Percentiles rank a stretch among this genome's conserved stretches.
Conservation (phyloP, 257 asterid genomes). For the Misopates orontium region DNA sequence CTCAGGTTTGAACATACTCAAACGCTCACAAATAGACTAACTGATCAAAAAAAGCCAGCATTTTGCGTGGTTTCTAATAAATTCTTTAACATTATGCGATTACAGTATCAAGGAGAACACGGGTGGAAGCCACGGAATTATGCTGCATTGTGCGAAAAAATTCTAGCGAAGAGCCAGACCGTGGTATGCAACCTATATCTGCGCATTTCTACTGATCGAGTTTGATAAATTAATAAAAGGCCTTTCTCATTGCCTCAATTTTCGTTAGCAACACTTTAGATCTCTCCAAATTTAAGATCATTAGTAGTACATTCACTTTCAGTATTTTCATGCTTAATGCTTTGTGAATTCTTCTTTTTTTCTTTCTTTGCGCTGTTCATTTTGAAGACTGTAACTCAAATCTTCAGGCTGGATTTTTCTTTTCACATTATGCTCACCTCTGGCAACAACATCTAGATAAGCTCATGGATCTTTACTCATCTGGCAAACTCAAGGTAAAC, state of each 20-base stretch:
- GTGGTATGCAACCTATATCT: constrained; percentile 54
- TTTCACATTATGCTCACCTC: constrained; percentile 71
- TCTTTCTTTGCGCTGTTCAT: too few species aligned
- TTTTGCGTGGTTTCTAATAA: too few species aligned
- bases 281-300: too few species aligned
- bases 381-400: not conserved
- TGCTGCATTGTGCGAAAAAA: constrained; percentile 84
- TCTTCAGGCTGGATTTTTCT: constrained; percentile 84
- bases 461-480: constrained; percentile 59
- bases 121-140: constrained; percentile 87
- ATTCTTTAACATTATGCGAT: not conserved
- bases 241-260: too few species aligned
- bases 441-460: constrained; percentile 91
- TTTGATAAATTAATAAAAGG: too few species aligned
- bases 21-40: too few species aligned
- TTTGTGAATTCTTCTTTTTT: too few species aligned
- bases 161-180: constrained; percentile 89
- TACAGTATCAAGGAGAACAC: constrained; percentile 93
- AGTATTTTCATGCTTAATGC: too few species aligned
- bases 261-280: too few species aligned
- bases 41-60: too few species aligned
- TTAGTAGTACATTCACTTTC: too few species aligned
- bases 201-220: too few species aligned
- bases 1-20: constrained; percentile 69
- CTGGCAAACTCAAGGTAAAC: constrained; percentile 78